Evolutionary conservation across 2,329 filamentous ascomycete species (phyloP).

Genomic region (Coccinonectria pachysandricola): DNA sequence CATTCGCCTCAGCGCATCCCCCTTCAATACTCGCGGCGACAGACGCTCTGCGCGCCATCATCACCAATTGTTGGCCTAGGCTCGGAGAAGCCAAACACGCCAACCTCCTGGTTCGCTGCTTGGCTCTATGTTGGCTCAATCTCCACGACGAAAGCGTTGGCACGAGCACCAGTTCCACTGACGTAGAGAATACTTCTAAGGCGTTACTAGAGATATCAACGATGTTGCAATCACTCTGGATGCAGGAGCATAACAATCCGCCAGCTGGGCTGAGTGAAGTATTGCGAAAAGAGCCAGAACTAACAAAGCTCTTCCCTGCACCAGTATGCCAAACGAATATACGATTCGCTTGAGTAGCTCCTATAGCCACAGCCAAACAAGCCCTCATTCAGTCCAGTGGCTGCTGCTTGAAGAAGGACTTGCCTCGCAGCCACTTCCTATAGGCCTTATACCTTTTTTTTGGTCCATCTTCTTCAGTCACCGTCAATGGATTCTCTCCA

Average conservation of each 20-base stretch:
- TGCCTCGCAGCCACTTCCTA: conserved; percentile 85
- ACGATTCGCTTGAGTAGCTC: neutral
- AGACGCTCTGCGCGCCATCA: conserved; percentile 42
- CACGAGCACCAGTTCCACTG: neutral
- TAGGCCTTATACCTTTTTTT: conserved; percentile 98
- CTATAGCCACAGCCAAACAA: neutral
- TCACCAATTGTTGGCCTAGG: conserved; percentile 61
- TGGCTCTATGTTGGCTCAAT: conserved; percentile 54
- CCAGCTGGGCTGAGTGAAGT: conserved; percentile 9
- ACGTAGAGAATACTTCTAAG: conserved; percentile 4
- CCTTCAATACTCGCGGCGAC: conserved; percentile 43
- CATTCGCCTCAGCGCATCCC: conserved; percentile 50
- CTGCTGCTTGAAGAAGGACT: conserved; percentile 92
- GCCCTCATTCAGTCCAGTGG: conserved; percentile 40
- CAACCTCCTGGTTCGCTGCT: conserved; percentile 51
- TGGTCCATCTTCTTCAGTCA: conserved; percentile 71
- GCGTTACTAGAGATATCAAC: conserved; percentile 11
- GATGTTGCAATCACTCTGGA: conserved; percentile 16
- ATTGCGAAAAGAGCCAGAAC: conserved; percentile 16
- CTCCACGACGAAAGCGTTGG: conserved; percentile 27
- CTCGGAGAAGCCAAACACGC: conserved; percentile 44
- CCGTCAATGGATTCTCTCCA: conserved; percentile 74
- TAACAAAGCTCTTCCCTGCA: conserved; percentile 20
- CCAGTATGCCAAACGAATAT: conserved; percentile 1
- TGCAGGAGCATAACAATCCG: conserved; percentile 4